Evolutionary conservation across 1,284 basidiomycete species (phyloP), one percentile per base, ranked within the genome.

Genomic region (Ustilago lituana): DNA sequence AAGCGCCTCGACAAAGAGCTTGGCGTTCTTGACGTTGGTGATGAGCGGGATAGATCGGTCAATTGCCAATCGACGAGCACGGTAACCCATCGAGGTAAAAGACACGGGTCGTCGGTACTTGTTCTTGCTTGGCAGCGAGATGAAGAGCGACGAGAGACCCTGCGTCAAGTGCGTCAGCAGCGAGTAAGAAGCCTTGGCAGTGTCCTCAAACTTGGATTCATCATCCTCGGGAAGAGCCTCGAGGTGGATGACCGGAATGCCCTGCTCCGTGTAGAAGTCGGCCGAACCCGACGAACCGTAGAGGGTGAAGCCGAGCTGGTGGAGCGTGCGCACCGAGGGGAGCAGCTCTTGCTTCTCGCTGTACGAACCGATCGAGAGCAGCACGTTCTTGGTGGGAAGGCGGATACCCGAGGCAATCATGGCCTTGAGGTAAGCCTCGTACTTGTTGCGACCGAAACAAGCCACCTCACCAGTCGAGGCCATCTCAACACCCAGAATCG

Each of bases 381-480:
- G 83, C 48, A 97, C 92, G 80, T 95, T 97, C 86, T 95, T 94
- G 86, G 95, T 93, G 32, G 95, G 96, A 1, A 89, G 89, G 33
- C 90, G 87, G 77, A 98, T 96, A 31, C 95, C 94, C 3, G 95
- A 96, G 23, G 95, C 95, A 73, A 98, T 92, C 70, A 98, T 86
- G 4, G 93, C 94, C 85, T 98, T 98, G 80, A 98, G 86, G 83
- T 98, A 98, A 6, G 95, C 95, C 83, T 98, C 95, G 83, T 97
- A 98, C 84, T 95, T 96, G 86, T 98, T 91, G 74, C 87, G 89
- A 24, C 96, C 95, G 83, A 98, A 98, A 84, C 95, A 98, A 33
- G 96, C 96, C 26, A 98, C 95, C 83, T 98, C 95, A 71, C 95
- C 95, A 1, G 95, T 98, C n/a, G 95, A 98, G 15, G 95, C 95